Conservation (phyloP, 805 yeast species). For the Kluyveromyces dobzhanskii region DNA sequence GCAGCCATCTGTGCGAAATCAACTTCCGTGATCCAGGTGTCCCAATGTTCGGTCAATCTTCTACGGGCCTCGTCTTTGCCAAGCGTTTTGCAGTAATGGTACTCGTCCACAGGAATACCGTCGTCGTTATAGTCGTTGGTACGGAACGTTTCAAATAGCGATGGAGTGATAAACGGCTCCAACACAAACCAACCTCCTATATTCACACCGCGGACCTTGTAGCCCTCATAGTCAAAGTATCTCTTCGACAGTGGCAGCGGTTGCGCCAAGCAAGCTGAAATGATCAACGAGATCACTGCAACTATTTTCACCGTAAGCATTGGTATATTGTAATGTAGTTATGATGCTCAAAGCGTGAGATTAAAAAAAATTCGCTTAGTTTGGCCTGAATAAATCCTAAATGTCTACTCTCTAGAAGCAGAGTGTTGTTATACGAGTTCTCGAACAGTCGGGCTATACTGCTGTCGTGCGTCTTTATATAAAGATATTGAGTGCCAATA, state of each 20-base stretch:
- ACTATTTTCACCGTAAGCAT: too few relatives aligned
- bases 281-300: not conserved
- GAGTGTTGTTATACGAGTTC: too few relatives aligned
- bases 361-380: too few relatives aligned
- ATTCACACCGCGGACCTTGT: slow-evolving; percentile 50
- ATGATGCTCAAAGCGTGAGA: too few relatives aligned
- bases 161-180: slow-evolving; percentile 82
- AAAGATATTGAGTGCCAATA: too few relatives aligned
- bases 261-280: slow-evolving; percentile 1
- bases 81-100: slow-evolving; percentile 49
- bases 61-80: slow-evolving; percentile 51
- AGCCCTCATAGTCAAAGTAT: slow-evolving; percentile 17
- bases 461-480: too few relatives aligned
- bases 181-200: slow-evolving; percentile 88
- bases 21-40: slow-evolving; percentile 60
- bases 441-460: too few relatives aligned
- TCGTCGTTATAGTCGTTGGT: slow-evolving; percentile 26
- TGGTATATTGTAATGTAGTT: too few relatives aligned
- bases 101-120: slow-evolving; percentile 74
- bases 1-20: slow-evolving; percentile 56
- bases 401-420: too few relatives aligned
- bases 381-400: too few relatives aligned
- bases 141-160: slow-evolving; percentile 50
- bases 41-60: slow-evolving; percentile 65
- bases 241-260: slow-evolving; percentile 13